Evolutionary conservation across 129 eudicot species (phyloP).

Genomic region (Daucus carota): DH1_v3.0 NC_030383.2:53854501-53855000

Average conservation of each 20-base stretch:
- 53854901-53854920: too few species aligned
- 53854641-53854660: conserved; percentile 39
- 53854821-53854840: too few species aligned
- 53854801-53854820: too few species aligned
- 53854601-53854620: conserved; percentile 54
- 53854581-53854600: conserved; percentile 74
- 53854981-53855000: too few species aligned
- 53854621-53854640: conserved; percentile 74
- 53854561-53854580: conserved; percentile 99
- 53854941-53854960: too few species aligned
- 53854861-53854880: too few species aligned
- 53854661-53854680: not conserved
- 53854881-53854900: too few species aligned
- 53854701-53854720: not conserved
- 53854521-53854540: conserved; percentile 87
- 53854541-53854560: conserved; percentile 97
- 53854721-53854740: not conserved
- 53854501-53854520: conserved; percentile 82
- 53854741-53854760: not conserved
- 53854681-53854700: not conserved
- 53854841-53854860: too few species aligned
- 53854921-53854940: too few species aligned
- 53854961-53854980: too few species aligned
- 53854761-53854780: too few species aligned
- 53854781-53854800: too few species aligned